Evolutionary conservation across 2,329 filamentous ascomycete genomes (phyloP).

Genomic region (Botrytis sinoallii): DNA sequence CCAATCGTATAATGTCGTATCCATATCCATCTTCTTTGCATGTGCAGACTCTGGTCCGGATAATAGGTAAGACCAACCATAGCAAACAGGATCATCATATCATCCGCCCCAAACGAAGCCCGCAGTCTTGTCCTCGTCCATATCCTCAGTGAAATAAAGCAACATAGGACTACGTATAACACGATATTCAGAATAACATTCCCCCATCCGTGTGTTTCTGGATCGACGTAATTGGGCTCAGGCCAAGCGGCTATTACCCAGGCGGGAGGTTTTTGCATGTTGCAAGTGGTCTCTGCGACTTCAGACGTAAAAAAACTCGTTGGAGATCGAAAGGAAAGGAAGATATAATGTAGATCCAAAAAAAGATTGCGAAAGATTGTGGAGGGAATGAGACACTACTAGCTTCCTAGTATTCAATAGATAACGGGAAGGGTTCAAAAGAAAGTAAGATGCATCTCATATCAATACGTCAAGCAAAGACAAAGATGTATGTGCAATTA

Average conservation of each 20-base stretch:
- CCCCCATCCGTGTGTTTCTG: constrained; percentile 43
- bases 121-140: constrained; percentile 46
- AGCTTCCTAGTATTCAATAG: not conserved
- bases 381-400: not conserved
- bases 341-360: not conserved
- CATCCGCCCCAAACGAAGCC: constrained; percentile 47
- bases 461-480: constrained; percentile 9
- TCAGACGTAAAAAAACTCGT: not conserved
- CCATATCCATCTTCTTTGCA: not conserved
- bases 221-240: constrained; percentile 46
- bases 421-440: not conserved
- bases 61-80: constrained; percentile 33
- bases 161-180: constrained; percentile 40
- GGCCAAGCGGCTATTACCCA: constrained; percentile 36
- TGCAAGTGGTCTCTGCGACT: not conserved
- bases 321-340: not conserved
- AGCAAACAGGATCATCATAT: constrained; percentile 45
- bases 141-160: constrained; percentile 45
- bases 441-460: not conserved
- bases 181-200: constrained; percentile 45
- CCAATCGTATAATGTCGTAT: not conserved
- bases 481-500: not conserved
- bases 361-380: not conserved
- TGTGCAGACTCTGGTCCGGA: not conserved
- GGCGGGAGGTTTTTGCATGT: constrained; percentile 29